Percentiles rank a stretch among this genome's conserved stretches.
These are phyloP conservation scores for Coniochaeta sp. DNA, from an alignment of 2,329 filamentous ascomycete species.

Conservation along the genomic window DNA sequence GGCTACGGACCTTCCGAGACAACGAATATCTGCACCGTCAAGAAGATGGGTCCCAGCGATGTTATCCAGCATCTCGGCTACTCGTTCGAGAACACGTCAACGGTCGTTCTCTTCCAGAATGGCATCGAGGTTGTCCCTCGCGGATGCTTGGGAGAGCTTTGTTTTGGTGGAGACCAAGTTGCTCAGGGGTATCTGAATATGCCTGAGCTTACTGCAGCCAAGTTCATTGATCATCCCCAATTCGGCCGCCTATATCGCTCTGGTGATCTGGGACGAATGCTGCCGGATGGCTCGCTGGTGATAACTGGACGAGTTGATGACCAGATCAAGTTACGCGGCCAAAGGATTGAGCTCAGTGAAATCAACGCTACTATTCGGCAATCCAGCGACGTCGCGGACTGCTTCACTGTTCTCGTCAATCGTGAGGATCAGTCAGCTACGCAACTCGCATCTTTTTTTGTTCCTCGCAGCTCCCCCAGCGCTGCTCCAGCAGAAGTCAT, in stretches of 20 bases:
- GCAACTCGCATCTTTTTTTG: slow-evolving; percentile 64
- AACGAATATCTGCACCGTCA: slow-evolving; percentile 80
- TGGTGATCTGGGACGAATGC: slow-evolving; percentile 74
- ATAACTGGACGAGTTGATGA: slow-evolving; percentile 70
- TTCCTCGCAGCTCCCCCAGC: slow-evolving; percentile 28
- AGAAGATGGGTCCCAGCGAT: slow-evolving; percentile 50
- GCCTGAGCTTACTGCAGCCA: slow-evolving; percentile 52
- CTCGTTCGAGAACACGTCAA: slow-evolving; percentile 68
- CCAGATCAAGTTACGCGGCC: slow-evolving; percentile 75
- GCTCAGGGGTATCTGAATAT: slow-evolving; percentile 66
- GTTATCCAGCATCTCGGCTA: slow-evolving; percentile 69
- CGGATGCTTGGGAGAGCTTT: slow-evolving; percentile 75
- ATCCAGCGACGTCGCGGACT: slow-evolving; percentile 47
- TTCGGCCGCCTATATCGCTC: slow-evolving; percentile 75
- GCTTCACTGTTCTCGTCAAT: slow-evolving; percentile 53
- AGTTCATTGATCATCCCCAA: slow-evolving; percentile 60
- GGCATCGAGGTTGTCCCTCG: slow-evolving; percentile 50
- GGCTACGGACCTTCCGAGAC: slow-evolving; percentile 82
- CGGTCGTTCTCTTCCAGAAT: slow-evolving; percentile 50
- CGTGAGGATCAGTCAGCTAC: slow-evolving; percentile 30
- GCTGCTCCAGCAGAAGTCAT: slow-evolving; percentile 27
- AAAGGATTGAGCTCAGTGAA: slow-evolving; percentile 72
- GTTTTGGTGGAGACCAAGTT: slow-evolving; percentile 80
- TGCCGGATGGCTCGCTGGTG: slow-evolving; percentile 67
- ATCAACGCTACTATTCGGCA: slow-evolving; percentile 58